Conservation (phyloP, 805 yeast genomes). For the Allodekkera sacchari region DNA sequence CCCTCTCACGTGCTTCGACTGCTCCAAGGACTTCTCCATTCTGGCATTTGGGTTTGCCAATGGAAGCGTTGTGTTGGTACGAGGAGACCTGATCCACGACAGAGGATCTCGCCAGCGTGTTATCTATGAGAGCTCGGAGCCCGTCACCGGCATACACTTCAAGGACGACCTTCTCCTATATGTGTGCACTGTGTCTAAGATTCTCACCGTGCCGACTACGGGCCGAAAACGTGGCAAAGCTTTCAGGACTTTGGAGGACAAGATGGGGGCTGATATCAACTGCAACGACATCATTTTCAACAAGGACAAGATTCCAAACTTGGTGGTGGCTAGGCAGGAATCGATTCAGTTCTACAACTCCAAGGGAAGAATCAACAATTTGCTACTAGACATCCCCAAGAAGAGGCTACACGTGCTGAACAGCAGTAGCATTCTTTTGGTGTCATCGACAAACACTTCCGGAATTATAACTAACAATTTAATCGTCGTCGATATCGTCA, state of each 20-base stretch:
- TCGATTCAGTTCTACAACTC: conserved; percentile 56
- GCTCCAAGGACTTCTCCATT: conserved; percentile 48
- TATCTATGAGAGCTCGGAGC: conserved; percentile 66
- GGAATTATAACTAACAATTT: conserved; percentile 40
- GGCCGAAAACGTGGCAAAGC: conserved; percentile 73
- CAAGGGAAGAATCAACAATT: conserved; percentile 42
- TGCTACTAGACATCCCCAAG: conserved; percentile 52
- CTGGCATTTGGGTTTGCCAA: conserved; percentile 74
- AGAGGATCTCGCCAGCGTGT: conserved; percentile 83
- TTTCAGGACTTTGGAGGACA: conserved; percentile 34
- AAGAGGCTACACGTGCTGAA: conserved; percentile 36
- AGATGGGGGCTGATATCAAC: conserved; percentile 40
- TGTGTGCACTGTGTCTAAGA: conserved; percentile 66
- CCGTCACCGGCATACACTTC: conserved; percentile 71
- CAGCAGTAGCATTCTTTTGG: conserved; percentile 43
- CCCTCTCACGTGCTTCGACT: conserved; percentile 64
- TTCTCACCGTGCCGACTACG: conserved; percentile 64
- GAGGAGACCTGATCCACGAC: conserved; percentile 86
- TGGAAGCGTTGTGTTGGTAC: conserved; percentile 69
- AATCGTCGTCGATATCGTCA: conserved; percentile 57
- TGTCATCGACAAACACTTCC: conserved; percentile 14
- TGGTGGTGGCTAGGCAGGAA: conserved; percentile 61
- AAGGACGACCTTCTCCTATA: conserved; percentile 48
- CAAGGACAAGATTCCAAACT: conserved; percentile 17
- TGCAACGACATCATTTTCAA: conserved; percentile 32